Evolutionary conservation across 106 monocot genomes (phyloP), one percentile per base, ranked within the genome.

Genomic region (Iris macrosiphon): DNA sequence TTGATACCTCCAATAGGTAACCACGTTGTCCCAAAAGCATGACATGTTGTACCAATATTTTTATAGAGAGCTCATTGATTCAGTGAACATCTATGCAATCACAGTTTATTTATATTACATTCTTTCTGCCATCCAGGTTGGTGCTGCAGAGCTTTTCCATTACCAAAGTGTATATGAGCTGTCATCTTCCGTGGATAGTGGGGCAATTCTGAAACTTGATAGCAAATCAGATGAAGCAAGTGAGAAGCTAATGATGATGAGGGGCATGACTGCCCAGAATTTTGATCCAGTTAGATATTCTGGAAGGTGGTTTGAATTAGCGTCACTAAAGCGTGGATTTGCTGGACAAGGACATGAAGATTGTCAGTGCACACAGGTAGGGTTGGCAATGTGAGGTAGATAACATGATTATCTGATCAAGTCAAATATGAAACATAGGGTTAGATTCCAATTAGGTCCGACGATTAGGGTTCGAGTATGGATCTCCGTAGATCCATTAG

Each of bases 241-340:
- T 52, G 54, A 32, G 27, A 45, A 19, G 41, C 45, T 75, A 41
- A 44, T 79, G 49, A 81, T 88, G 88, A 94, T 80, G 83, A 80
- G 76, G 62, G 84, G 75, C 19, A 95, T 89, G 94, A 82, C 94
- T 0, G 73, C 80, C 2, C 81, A 95, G 57, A 71, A 79, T 68
- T 95, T 89, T 53, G 88, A 95, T 63, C 94, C 94, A 14, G 42
- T 66, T 17, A 66, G 84, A 71, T 89, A 95, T 70, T 75, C 94
- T 61, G 94, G 94, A 52, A 84, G 94, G 63, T 95, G 88, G 88
- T 95, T 89, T 74, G 94, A 95, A 79, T 88, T 95, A 45, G 88
- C 94, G 60, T 95, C 94, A 11, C 76, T 94, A 12, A 94, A 94
- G 55, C 73, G 81, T 44, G 93, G 93, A 31, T 94, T 94, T 76